Conservation (phyloP, 495 filamentous ascomycete genomes). For the Penicillium cosmopolitanum region DNA sequence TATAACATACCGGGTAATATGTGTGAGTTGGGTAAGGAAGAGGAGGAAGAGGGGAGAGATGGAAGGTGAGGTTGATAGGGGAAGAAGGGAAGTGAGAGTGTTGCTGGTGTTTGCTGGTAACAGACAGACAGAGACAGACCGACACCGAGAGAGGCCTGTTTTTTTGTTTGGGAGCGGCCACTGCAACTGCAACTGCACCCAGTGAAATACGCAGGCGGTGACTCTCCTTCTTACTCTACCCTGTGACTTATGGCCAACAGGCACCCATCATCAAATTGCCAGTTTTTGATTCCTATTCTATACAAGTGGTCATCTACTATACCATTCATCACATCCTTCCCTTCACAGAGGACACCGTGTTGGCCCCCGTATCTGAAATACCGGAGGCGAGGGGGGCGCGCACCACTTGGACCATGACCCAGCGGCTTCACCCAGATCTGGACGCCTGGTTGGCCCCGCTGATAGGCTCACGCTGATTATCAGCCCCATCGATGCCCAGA, state of each 20-base stretch:
- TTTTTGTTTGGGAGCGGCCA: too few relatives aligned
- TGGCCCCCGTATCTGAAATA: slow-evolving; percentile 32
- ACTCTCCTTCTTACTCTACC: too few relatives aligned
- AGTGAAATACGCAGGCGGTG: too few relatives aligned
- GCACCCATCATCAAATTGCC: background rate
- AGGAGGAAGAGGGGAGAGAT: background rate
- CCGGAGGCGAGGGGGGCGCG: slow-evolving; percentile 19
- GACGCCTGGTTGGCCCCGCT: slow-evolving; percentile 14
- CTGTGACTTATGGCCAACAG: too few relatives aligned
- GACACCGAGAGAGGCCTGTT: too few relatives aligned
- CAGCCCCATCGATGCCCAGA: slow-evolving; percentile 8
- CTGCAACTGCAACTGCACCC: too few relatives aligned
- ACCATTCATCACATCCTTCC: background rate
- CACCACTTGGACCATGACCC: slow-evolving; percentile 5
- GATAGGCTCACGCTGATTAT: slow-evolving; percentile 28
- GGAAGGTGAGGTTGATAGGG: slow-evolving; percentile 11
- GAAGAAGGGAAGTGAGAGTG: slow-evolving; percentile 15
- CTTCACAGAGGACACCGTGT: slow-evolving; percentile 51
- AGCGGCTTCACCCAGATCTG: slow-evolving; percentile 14
- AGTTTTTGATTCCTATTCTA: background rate
- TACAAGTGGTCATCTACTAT: background rate
- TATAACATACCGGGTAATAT: too few relatives aligned
- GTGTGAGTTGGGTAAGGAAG: background rate
- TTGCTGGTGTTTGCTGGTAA: too few relatives aligned
- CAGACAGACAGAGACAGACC: too few relatives aligned